A percentile compares a stretch with the other conserved stretches of the same genome.
Conservation (phyloP, 805 yeast species). For the Barnettozyma sucrosica region DNA sequence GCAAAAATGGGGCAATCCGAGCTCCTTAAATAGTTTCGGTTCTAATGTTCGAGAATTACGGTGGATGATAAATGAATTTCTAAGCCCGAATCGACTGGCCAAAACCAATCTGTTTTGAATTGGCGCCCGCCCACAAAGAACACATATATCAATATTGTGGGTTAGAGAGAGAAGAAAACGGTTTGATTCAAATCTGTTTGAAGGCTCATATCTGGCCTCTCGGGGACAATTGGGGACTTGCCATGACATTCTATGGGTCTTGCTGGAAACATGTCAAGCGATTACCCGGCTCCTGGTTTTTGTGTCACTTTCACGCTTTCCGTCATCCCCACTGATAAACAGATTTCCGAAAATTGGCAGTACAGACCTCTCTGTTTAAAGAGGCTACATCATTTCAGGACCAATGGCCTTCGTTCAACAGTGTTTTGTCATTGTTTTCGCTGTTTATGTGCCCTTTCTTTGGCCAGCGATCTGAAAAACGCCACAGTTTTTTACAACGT, state of each 20-base stretch:
- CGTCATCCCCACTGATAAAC: not conserved
- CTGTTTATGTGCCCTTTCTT: not conserved
- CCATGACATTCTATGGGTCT: not conserved
- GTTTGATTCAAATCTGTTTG: too few relatives aligned
- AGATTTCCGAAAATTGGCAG: not conserved
- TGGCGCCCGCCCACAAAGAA: not conserved
- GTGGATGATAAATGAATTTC: conserved; percentile 16
- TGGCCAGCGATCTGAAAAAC: not conserved
- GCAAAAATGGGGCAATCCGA: not conserved
- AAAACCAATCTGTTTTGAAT: not conserved
- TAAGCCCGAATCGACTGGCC: not conserved
- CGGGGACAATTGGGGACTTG: too few relatives aligned
- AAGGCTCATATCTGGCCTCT: too few relatives aligned
- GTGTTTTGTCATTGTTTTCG: conserved; percentile 2
- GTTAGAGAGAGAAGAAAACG: too few relatives aligned
- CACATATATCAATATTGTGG: too few relatives aligned
- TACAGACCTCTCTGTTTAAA: not conserved
- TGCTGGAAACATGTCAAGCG: not conserved
- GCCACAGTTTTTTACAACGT: conserved; percentile 9
- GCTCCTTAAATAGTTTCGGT: conserved; percentile 10
- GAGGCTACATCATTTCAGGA: not conserved
- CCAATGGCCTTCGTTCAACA: not conserved
- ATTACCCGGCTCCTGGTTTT: not conserved
- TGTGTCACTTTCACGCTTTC: not conserved
- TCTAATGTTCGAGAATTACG: conserved; percentile 12